Conservation (phyloP, 129 eudicot genomes). For the Artemisia tridentata region DNA sequence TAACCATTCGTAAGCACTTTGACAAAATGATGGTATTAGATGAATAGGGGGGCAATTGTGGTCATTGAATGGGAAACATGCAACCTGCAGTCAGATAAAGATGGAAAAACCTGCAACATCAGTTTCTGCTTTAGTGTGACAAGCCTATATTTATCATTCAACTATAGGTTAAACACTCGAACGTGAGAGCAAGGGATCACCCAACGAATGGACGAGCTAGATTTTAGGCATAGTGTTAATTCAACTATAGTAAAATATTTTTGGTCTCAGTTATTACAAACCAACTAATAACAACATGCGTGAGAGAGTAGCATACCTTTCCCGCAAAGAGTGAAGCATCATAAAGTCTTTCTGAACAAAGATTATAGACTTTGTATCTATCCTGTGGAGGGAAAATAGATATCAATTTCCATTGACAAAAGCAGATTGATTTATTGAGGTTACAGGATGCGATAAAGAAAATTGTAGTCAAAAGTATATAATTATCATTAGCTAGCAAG, state of each 20-base stretch:
- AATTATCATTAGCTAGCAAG: constrained; percentile 3
- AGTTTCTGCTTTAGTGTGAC: constrained; percentile 27
- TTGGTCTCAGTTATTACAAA: background rate
- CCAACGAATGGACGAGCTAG: too few species aligned
- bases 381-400: constrained; percentile 52
- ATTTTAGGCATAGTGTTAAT: too few species aligned
- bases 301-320: constrained; percentile 49
- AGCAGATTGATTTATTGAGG: background rate
- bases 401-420: constrained; percentile 9
- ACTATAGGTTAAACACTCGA: too few species aligned
- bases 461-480: background rate
- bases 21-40: constrained; percentile 74
- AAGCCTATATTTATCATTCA: too few species aligned
- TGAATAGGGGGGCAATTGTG: constrained; percentile 98
- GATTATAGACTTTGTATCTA: constrained; percentile 94
- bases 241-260: background rate
- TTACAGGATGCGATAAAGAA: constrained; percentile 4
- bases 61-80: constrained; percentile 89
- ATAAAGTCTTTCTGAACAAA: constrained; percentile 92
- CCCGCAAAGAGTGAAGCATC: constrained; percentile 91
- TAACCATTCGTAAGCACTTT: constrained; percentile 92
- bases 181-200: too few species aligned
- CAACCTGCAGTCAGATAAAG: constrained; percentile 64
- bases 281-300: background rate
- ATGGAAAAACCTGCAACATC: constrained; percentile 35